These are phyloP conservation scores for Lactarius hengduanensis DNA, from an alignment of 768 basidiomycete genomes.

Conservation along the genomic window DNA sequence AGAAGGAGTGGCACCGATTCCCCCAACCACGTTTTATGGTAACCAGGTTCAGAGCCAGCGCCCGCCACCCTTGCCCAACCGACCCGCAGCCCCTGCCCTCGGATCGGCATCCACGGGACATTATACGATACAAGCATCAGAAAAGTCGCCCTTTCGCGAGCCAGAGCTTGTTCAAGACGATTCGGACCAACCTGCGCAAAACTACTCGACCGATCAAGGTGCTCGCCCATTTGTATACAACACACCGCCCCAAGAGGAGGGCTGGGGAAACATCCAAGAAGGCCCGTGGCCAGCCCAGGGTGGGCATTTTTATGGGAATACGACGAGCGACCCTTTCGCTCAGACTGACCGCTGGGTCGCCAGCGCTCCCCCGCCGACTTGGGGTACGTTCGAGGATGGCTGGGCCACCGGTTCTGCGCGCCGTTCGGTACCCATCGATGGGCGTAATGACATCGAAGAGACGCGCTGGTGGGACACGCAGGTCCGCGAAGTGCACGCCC, in stretches of 20 bases:
- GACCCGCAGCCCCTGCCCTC: slow-evolving; percentile 33
- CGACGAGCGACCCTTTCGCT: slow-evolving; percentile 17
- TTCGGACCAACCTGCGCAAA: slow-evolving; percentile 12
- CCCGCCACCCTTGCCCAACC: slow-evolving; percentile 40
- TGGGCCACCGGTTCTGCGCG: slow-evolving; percentile 29
- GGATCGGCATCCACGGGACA: slow-evolving; percentile 43
- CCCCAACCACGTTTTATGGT: slow-evolving; percentile 28
- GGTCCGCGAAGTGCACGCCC: slow-evolving; percentile 42
- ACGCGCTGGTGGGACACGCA: slow-evolving; percentile 65
- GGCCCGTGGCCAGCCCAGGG: slow-evolving; percentile 18
- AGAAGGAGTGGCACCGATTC: slow-evolving; percentile 31
- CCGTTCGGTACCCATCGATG: slow-evolving; percentile 52
- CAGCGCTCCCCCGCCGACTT: slow-evolving; percentile 14
- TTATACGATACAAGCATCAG: slow-evolving; percentile 29
- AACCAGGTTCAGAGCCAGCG: slow-evolving; percentile 19
- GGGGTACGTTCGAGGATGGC: slow-evolving; percentile 15
- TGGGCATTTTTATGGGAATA: slow-evolving; percentile 13
- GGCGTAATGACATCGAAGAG: slow-evolving; percentile 60
- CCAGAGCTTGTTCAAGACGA: slow-evolving; percentile 35
- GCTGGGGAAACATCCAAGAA: slow-evolving; percentile 11
- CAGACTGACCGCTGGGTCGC: slow-evolving; percentile 25
- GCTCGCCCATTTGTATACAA: slow-evolving; percentile 24
- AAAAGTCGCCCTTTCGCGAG: slow-evolving; percentile 34
- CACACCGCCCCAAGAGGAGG: slow-evolving; percentile 15
- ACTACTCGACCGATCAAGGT: slow-evolving; percentile 15